Evolutionary conservation across 2,329 filamentous ascomycete genomes (phyloP).

Genomic region (Fusarium agapanthi): DNA sequence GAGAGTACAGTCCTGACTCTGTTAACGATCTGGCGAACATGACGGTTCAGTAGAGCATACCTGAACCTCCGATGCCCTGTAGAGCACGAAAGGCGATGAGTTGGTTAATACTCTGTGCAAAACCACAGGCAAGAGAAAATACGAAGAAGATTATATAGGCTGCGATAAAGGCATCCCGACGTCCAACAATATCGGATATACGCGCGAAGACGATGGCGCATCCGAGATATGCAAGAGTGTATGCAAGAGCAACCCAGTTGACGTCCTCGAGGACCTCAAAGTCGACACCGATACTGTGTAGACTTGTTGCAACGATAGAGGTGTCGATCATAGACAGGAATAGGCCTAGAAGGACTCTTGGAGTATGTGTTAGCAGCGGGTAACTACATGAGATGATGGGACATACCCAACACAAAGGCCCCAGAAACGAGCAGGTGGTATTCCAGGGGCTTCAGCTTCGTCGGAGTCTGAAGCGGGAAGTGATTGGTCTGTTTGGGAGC

Average conservation of each 20-base stretch:
- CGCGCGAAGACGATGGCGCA: constrained; percentile 65
- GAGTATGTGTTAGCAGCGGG: background rate
- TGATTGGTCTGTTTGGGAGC: background rate
- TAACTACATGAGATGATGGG: background rate
- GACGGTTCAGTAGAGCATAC: constrained; percentile 37
- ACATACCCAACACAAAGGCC: constrained; percentile 47
- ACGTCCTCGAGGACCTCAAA: constrained; percentile 56
- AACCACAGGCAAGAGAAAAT: constrained; percentile 65
- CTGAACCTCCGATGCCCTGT: constrained; percentile 62
- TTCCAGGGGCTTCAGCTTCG: constrained; percentile 10
- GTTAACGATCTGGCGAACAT: background rate
- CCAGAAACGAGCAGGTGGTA: constrained; percentile 48
- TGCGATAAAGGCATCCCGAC: constrained; percentile 59
- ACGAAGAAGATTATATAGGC: constrained; percentile 63
- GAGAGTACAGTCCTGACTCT: constrained; percentile 58
- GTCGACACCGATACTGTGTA: constrained; percentile 64
- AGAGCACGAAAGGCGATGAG: constrained; percentile 60
- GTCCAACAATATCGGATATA: constrained; percentile 63
- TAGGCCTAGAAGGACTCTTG: constrained; percentile 60
- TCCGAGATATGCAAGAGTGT: constrained; percentile 65
- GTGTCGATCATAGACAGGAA: constrained; percentile 68
- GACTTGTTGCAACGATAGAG: constrained; percentile 67
- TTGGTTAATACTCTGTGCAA: constrained; percentile 47
- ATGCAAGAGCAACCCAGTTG: constrained; percentile 65
- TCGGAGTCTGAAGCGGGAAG: background rate